Evolutionary conservation across 2,329 filamentous ascomycete genomes (phyloP), one percentile per base, ranked within the genome.

Genomic region (Trichoderma semiorbis): DNA sequence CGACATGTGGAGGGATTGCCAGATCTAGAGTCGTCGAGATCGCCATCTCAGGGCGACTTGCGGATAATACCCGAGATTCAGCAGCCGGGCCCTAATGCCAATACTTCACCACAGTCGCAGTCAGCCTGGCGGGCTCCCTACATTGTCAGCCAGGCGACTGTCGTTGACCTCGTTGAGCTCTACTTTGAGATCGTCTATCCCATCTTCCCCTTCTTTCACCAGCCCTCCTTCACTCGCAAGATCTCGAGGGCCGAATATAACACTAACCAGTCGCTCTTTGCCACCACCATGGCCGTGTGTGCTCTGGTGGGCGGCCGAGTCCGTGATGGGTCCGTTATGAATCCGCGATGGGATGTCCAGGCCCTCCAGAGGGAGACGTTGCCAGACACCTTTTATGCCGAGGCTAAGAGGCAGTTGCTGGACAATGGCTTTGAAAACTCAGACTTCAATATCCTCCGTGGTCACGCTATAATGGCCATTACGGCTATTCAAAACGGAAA

Each of bases 161-260:
- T 86, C 55, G 77, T 72, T 65, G 79, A 82, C 75, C 77, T 86
- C n/a, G 79, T 85, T 28, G 81, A 85, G 18, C 79, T 87, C 18
- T 87, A 86, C 78, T 85, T 86, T 76, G 84, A 87, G 71, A 81
- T 85, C 57, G 83, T 87, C n/a, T 87, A 87, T 76, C 85, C 85
- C 2, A 83, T 87, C 75, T 84, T 86, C 72, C 85, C 86, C 5
- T 78, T 87, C 30, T 88, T 88, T 74, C 84, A 88, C 75, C 81
- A 81, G 43, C 80, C 80, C n/a, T 83, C 82, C 21, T 80, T 85
- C 57, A 76, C 81, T 30, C 76, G 80, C 11, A 80, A 79, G 57
- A 76, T 86, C n/a, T 74, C 80, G 7, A 76, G 80, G 14, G 78
- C 79, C 21, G 81, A 86, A n/a, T 83, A 88, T 74, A 78, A 82